These are phyloP conservation scores for Veloporphyrellus conicus DNA, from an alignment of 1,284 basidiomycete genomes.

Conservation along the genomic window DNA sequence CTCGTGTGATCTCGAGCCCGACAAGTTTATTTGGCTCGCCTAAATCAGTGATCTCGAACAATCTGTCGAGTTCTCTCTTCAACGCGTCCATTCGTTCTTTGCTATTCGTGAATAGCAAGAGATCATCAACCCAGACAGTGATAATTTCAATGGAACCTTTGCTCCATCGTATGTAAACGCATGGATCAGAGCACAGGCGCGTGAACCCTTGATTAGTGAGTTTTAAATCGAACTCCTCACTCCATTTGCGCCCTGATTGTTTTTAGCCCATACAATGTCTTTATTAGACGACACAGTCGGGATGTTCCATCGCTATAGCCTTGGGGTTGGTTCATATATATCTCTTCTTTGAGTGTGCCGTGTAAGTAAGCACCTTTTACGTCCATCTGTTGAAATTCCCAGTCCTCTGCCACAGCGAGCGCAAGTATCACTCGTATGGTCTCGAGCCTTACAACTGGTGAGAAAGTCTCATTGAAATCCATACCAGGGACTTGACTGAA, in stretches of 20 bases:
- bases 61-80: background rate
- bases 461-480: constrained; percentile 8
- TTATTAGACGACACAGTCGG: constrained; percentile 14
- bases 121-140: constrained; percentile 9
- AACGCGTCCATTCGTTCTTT: background rate
- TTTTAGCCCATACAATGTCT: constrained; percentile 29
- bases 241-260: constrained; percentile 27
- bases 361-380: constrained; percentile 39
- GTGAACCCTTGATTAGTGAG: background rate
- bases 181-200: background rate
- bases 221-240: constrained; percentile 8
- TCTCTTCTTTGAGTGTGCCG: constrained; percentile 34
- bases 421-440: background rate
- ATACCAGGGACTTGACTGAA: background rate
- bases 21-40: constrained; percentile 4
- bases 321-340: constrained; percentile 38
- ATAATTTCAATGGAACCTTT: background rate
- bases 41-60: constrained; percentile 3
- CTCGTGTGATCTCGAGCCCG: background rate
- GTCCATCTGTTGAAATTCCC: constrained; percentile 24
- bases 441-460: background rate
- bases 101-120: constrained; percentile 1
- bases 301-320: constrained; percentile 27
- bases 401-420: background rate
- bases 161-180: background rate